phyloP scores from a whole-genome alignment of 2,329 filamentous ascomycete genomes.

The Botryotinia convoluta region DNA sequence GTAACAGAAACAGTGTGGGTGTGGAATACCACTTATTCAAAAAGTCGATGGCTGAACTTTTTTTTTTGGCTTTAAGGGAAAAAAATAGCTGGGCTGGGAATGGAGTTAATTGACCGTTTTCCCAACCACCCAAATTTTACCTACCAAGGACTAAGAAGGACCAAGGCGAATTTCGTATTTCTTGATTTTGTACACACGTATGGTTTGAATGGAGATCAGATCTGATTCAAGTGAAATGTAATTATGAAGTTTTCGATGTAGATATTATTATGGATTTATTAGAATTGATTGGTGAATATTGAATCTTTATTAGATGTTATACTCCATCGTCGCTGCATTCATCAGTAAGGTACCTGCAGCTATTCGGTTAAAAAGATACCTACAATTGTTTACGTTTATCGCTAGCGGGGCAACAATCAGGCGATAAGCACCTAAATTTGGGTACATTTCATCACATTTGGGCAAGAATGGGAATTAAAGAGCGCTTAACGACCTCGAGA shows the following conservation, averaged over 20 bases:
- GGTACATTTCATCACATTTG: not conserved
- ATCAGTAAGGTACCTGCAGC: not conserved
- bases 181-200: not conserved
- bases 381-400: not conserved
- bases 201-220: not conserved
- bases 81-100: constrained; percentile 12
- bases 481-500: not conserved
- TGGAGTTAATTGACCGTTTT: constrained; percentile 11
- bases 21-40: not conserved
- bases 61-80: not conserved
- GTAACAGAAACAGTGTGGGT: not conserved
- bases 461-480: not conserved
- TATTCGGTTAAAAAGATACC: not conserved
- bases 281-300: not conserved
- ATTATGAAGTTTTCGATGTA: not conserved
- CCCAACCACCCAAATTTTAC: constrained; percentile 15
- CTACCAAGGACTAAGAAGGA: not conserved
- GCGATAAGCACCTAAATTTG: constrained; percentile 4
- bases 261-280: not conserved
- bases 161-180: not conserved
- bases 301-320: not conserved
- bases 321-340: not conserved
- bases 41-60: constrained; percentile 12
- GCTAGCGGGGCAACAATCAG: constrained; percentile 6
- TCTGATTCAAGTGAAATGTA: not conserved